Evolutionary conservation across 176 grass and related monocot genomes (phyloP).

Genomic region (Oryza punctata): DNA sequence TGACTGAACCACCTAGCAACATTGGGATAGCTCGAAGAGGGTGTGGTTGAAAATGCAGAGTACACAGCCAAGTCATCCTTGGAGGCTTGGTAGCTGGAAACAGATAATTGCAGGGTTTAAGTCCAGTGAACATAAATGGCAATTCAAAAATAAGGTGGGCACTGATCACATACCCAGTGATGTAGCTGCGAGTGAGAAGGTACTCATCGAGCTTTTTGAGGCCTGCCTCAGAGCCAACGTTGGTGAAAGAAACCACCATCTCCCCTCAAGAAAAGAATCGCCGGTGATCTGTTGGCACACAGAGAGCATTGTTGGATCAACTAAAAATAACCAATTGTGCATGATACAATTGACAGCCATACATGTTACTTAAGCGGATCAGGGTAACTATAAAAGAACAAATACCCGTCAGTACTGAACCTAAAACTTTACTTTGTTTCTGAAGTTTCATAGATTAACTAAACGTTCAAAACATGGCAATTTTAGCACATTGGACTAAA

Average conservation of each 20-base stretch:
- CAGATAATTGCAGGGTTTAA: background rate
- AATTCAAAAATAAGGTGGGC: background rate
- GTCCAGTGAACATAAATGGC: background rate
- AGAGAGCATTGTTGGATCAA: background rate
- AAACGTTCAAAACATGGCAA: background rate
- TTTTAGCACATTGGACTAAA: background rate
- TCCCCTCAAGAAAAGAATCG: slow-evolving; percentile 27
- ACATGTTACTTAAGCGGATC: background rate
- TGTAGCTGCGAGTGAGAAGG: slow-evolving; percentile 87
- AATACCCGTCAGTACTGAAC: background rate
- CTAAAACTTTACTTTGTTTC: background rate
- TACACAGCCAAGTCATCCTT: slow-evolving; percentile 95
- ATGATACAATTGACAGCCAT: background rate
- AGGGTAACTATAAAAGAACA: background rate
- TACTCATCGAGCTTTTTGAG: slow-evolving; percentile 83
- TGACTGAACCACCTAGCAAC: slow-evolving; percentile 82
- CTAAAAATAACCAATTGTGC: background rate
- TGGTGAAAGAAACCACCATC: slow-evolving; percentile 75
- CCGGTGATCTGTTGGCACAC: background rate
- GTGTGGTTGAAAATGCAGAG: slow-evolving; percentile 47
- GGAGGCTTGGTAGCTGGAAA: slow-evolving; percentile 83
- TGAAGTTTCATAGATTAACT: background rate
- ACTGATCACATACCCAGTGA: slow-evolving; percentile 60
- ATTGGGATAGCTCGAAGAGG: slow-evolving; percentile 67
- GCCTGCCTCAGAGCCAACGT: slow-evolving; percentile 62